Evolutionary conservation across 345 rosid species (phyloP), one percentile per base, ranked within the genome.

Genomic region (Moricandia moricandioides): DNA sequence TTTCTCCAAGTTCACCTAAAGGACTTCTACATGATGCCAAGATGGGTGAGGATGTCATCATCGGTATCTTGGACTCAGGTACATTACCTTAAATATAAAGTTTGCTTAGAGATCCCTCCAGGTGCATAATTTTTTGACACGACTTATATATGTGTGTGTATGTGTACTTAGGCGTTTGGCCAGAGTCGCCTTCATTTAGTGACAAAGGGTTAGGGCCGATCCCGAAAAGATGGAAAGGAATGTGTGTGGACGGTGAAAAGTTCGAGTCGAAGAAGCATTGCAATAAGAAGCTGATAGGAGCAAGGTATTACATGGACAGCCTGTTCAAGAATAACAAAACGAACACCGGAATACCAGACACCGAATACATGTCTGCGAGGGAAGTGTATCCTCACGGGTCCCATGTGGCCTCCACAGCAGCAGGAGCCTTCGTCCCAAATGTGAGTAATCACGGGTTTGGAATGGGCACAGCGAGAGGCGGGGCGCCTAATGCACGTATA

Each of bases 31-130:
- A 75, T 21, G 72, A 65, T 7, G 80, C 88, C 71, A 84, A 75
- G 33, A 81, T 86, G 86, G 96, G 96, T 8, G 83, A 88, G 71
- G 89, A 89, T 65, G 78, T 86, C 55, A 85, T 90, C 63, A 77
- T 90, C 12, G 92, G 91, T 58, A 70, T 90, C 39, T 55, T 88
- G 24, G 96, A 90, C 73, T 79, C 96, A 13, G 91, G 91, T 87
- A 39, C 4, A 14, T 52, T 2, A 33, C 37, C 37, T 33, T 31
- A 13, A 4, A 21, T 59, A 30, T 54, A 51, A 51, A 7, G 11
- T 26, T 26, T 56, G 33, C 61, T 26, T 30, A 58, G 62, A 58
- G 21, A 27, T 12, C 17, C 17, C 35, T 27, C 35, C 17, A 51
- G 3, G 7, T 16, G 17, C 5, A 21, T 64, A 29, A 27, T 73